Conservation (phyloP, 2,329 filamentous ascomycete species). For the Stemphylium vesicarium region DNA sequence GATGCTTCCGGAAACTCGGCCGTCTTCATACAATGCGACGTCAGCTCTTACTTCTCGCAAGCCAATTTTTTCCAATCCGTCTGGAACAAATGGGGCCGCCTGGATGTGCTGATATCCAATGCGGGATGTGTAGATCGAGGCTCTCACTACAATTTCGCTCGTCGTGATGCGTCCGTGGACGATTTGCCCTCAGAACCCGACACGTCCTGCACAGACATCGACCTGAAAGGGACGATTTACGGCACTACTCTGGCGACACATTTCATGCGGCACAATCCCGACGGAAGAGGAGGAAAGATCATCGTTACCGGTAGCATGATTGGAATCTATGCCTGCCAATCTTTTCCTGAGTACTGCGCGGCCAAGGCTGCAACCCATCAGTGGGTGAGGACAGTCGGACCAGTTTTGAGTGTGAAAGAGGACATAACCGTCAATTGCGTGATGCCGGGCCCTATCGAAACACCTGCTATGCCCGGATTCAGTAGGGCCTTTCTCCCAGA, state of each 20-base stretch:
- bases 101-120: conserved; percentile 59
- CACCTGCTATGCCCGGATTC: conserved; percentile 50
- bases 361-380: conserved; percentile 55
- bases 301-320: conserved; percentile 55
- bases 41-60: conserved; percentile 56
- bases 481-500: conserved; percentile 28
- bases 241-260: conserved; percentile 58
- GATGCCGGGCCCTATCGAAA: conserved; percentile 57
- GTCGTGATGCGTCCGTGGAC: conserved; percentile 30
- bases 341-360: conserved; percentile 59
- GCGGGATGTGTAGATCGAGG: conserved; percentile 57
- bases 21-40: conserved; percentile 55
- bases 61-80: conserved; percentile 52
- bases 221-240: conserved; percentile 59
- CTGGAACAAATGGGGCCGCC: conserved; percentile 53
- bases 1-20: conserved; percentile 39
- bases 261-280: conserved; percentile 59
- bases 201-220: conserved; percentile 54
- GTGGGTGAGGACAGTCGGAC: conserved; percentile 35
- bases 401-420: conserved; percentile 47
- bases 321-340: conserved; percentile 52
- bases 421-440: conserved; percentile 58
- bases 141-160: conserved; percentile 54
- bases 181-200: conserved; percentile 54
- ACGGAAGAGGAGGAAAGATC: conserved; percentile 52